Percentiles rank a stretch among this genome's conserved stretches.
phyloP scores from a whole-genome alignment of 2,329 filamentous ascomycete genomes.

The Sclerotiophoma versabilis region DNA sequence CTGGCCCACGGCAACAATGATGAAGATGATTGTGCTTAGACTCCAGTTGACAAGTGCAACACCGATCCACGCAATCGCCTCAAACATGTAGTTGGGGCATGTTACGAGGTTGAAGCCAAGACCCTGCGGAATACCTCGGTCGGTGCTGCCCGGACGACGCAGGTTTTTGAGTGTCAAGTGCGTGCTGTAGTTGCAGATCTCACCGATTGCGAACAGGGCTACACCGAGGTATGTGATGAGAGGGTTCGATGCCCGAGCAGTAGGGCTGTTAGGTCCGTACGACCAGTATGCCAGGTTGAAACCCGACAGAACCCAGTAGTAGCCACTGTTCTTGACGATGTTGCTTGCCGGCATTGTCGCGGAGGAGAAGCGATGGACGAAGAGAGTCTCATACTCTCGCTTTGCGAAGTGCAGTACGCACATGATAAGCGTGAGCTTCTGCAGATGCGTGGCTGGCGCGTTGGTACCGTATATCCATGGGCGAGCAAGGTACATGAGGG shows the following conservation, averaged over 20 bases:
- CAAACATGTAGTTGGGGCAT: conserved; percentile 97
- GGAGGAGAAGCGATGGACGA: conserved; percentile 92
- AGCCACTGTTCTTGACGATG: conserved; percentile 92
- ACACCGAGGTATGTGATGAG: conserved; percentile 66
- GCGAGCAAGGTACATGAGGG: conserved; percentile 72
- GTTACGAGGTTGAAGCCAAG: conserved; percentile 87
- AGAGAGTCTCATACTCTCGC: conserved; percentile 92
- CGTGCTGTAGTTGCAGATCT: conserved; percentile 79
- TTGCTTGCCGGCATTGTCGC: conserved; percentile 91
- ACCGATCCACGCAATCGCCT: conserved; percentile 84
- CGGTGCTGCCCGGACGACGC: conserved; percentile 76
- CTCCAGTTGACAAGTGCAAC: conserved; percentile 81
- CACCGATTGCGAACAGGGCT: conserved; percentile 76
- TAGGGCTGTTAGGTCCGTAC: conserved; percentile 76
- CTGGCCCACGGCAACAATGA: conserved; percentile 72
- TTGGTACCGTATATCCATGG: conserved; percentile 72
- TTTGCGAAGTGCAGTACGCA: conserved; percentile 88
- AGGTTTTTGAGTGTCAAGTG: conserved; percentile 81
- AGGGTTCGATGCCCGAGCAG: conserved; percentile 62
- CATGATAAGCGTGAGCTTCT: conserved; percentile 76
- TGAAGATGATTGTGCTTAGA: conserved; percentile 79
- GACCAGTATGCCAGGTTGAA: conserved; percentile 83
- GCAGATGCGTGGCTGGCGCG: conserved; percentile 66
- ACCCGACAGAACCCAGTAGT: conserved; percentile 91
- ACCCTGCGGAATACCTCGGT: conserved; percentile 85